Evolutionary conservation across 2,329 filamentous ascomycete species (phyloP), one percentile per base, ranked within the genome.

Genomic region (Talaromyces sp.): DNA sequence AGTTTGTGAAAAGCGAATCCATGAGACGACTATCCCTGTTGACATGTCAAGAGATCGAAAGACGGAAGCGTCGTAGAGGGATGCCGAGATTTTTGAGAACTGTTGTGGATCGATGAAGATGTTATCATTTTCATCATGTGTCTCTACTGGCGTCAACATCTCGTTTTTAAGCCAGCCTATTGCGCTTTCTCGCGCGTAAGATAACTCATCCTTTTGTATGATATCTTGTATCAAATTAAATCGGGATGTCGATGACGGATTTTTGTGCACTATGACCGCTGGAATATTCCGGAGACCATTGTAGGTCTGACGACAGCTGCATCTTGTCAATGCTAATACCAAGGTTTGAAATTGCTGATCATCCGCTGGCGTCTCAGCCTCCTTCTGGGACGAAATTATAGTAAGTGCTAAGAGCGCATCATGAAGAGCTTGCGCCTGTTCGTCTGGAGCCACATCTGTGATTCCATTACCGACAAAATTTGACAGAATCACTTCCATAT

Each of bases 91-190:
- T 31, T 72, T 69, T 59, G 73, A 75, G 41, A 80, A 76, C 58
- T 77, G 73, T n/a, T 75, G 69, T 0, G 75, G 73, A 37, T 78
- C 69, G 13, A 71, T 71, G 68, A 80, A 81, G 22, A 77, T 65
- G 60, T 68, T 72, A 9, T 68, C 54, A 16, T 47, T 69, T 7
- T 66, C 45, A n/a, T 60, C 9, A 39, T 50, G 37, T 10, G 47
- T 27, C 39, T 62, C 45, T 45, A 39, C 39, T 4, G 82, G 80
- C 68, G 82, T 79, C 5, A 87, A 78, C 0, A 86, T 83, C 70
- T 87, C 86, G 47, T 85, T 80, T 70, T 87, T 88, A 39, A 88
- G 76, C 86, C 86, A 88, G 39, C 83, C 81, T 5, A 88, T 82
- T 2, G 85, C 86, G 49, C 82, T 83, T 41, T 85, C 84, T 69